phyloP scores from a whole-genome alignment of 306 rosid genomes.

The Rubus parviflorus region DNA sequence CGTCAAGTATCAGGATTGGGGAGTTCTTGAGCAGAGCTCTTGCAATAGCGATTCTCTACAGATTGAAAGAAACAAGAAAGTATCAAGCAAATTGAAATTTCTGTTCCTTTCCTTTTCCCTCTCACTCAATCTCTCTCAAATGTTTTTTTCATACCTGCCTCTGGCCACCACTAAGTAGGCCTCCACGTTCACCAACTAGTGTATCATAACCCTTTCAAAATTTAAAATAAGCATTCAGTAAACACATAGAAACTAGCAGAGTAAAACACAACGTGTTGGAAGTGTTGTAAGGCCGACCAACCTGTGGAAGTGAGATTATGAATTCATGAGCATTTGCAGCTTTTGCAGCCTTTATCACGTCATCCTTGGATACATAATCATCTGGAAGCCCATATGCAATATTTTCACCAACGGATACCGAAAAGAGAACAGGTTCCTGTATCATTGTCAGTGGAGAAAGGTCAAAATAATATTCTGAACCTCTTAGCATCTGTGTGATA shows the following conservation, averaged over 20 bases:
- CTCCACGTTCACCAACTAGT: conserved; percentile 96
- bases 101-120: conserved; percentile 2
- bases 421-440: conserved; percentile 95
- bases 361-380: conserved; percentile 78
- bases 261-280: conserved; percentile 14
- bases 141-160: conserved; percentile 61
- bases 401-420: conserved; percentile 94
- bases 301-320: conserved; percentile 93
- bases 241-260: conserved; percentile 1
- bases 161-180: conserved; percentile 93
- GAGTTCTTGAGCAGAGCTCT: conserved; percentile 88
- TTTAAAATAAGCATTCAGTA: conserved; percentile 14
- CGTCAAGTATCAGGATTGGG: conserved; percentile 87
- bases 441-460: conserved; percentile 20
- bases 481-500: not conserved
- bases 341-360: conserved; percentile 92
- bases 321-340: conserved; percentile 99
- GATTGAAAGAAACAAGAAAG: conserved; percentile 18
- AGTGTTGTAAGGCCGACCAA: conserved; percentile 30
- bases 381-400: conserved; percentile 98
- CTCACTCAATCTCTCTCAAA: conserved; percentile 9
- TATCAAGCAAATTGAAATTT: conserved; percentile 24
- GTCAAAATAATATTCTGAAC: not conserved
- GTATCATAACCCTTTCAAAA: conserved; percentile 79
- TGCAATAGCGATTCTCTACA: conserved; percentile 91